phyloP scores from a whole-genome alignment of 768 basidiomycete species.

The Suillus brevipes region DNA sequence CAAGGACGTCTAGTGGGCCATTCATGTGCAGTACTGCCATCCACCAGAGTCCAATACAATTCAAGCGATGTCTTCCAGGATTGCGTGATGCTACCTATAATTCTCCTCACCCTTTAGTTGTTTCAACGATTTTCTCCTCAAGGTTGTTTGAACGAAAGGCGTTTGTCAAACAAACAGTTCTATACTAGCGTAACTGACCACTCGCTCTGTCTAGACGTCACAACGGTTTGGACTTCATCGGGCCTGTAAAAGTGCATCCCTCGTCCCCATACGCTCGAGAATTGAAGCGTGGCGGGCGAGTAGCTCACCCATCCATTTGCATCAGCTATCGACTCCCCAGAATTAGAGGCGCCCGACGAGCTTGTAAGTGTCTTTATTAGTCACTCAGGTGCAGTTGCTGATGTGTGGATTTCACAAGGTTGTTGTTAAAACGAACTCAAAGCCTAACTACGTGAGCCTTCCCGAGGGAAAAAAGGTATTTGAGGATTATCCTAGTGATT shows the following conservation, averaged over 20 bases:
- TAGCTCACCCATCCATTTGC: constrained; percentile 70
- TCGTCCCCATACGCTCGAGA: constrained; percentile 61
- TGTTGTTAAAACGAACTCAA: constrained; percentile 47
- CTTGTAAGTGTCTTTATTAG: constrained; percentile 44
- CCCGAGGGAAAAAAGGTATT: constrained; percentile 60
- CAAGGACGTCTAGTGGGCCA: too few species aligned
- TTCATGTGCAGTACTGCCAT: too few species aligned
- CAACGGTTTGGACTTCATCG: too few species aligned
- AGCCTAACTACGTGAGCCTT: constrained; percentile 61
- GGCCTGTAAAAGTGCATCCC: constrained; percentile 51
- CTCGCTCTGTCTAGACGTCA: too few species aligned
- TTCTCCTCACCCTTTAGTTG: too few species aligned
- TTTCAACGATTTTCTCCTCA: too few species aligned
- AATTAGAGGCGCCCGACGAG: constrained; percentile 49
- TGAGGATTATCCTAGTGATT: constrained; percentile 42
- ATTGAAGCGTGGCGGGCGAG: constrained; percentile 53
- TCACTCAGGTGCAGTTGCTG: constrained; percentile 1
- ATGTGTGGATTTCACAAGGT: constrained; percentile 34
- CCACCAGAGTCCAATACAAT: too few species aligned
- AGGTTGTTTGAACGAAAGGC: too few species aligned
- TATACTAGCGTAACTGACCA: too few species aligned
- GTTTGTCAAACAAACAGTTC: too few species aligned
- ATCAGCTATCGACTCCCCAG: constrained; percentile 61
- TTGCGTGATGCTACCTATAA: too few species aligned
- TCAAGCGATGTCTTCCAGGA: too few species aligned